A percentile compares a stretch with the other conserved stretches of the same genome.
Conservation (phyloP, 2,329 filamentous ascomycete genomes). For the Tolypocladium guangdongense region DNA sequence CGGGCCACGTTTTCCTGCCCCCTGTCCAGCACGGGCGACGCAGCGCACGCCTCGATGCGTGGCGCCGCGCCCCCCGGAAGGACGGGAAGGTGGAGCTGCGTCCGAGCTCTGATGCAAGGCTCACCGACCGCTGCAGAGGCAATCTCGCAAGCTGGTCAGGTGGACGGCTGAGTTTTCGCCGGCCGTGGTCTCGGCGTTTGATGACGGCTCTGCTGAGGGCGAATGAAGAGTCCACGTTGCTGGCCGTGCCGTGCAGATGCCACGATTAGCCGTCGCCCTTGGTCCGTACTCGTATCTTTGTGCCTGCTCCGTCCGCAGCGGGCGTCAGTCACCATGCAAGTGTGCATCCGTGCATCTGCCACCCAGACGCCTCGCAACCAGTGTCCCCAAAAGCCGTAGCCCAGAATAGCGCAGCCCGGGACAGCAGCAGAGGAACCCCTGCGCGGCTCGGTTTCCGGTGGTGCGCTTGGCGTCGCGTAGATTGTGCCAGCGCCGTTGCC, state of each 20-base stretch:
- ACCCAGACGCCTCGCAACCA: too few relatives aligned
- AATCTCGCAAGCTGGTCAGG: conserved; percentile 7
- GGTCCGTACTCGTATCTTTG: not conserved
- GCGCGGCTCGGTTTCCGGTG: too few relatives aligned
- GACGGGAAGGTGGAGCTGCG: not conserved
- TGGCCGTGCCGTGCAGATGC: not conserved
- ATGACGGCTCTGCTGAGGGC: not conserved
- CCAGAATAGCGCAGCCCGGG: too few relatives aligned
- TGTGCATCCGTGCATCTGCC: too few relatives aligned
- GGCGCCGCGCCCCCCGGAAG: not conserved
- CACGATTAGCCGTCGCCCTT: not conserved
- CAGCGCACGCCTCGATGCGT: not conserved
- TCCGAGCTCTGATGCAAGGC: not conserved
- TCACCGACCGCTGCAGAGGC: not conserved
- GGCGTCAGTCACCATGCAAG: not conserved
- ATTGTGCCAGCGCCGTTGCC: too few relatives aligned
- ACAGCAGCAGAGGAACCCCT: too few relatives aligned
- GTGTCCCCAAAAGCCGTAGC: too few relatives aligned
- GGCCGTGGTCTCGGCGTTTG: not conserved
- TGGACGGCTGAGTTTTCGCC: conserved; percentile 7
- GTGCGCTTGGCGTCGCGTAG: too few relatives aligned
- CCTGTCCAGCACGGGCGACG: not conserved
- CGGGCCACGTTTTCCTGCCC: not conserved
- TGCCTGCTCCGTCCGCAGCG: not conserved
- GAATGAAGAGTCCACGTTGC: not conserved